Base-by-base conservation (phyloP, 2,329 filamentous ascomycete genomes). In the Sporothrix pallida region DNA sequence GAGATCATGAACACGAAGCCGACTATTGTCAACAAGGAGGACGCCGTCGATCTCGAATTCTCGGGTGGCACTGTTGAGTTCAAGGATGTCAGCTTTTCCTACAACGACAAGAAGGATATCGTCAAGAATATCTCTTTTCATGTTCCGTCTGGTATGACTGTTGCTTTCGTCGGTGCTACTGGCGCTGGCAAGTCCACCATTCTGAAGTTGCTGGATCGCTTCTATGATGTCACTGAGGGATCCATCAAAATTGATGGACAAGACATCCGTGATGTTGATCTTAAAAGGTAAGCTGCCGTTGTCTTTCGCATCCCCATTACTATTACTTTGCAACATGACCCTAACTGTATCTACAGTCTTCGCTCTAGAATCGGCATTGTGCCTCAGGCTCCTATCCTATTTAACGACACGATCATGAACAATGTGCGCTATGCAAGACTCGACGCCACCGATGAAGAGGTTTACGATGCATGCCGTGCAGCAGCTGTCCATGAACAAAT, bases 401-500 rank as follows among this genome's bases (percentile, higher is more conserved):
- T 90, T 76, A 85, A 89, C 76, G 86, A 87, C 76, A 87, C 87
- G 1, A 84, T 90, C 75, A 85, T 89, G 81, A 88, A 87, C 82
- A 90, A 90, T 74, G 83, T 90, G 44, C 85, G 85, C 46, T 90
- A 90, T 76, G 87, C 86, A 20, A 85, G 83, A 72, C 84, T 87
- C 20, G 83, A 82, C 2, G 87, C 88, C 7, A 85, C 84, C 0
- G 86, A 89, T 68, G 86, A 87, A 23, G 87, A 89, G 69, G 86
- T 89, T 0, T 83, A 83, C 74, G 84, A 85, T 42, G 87, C 87
- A 9, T 88, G 87, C 79, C 83, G 83, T 72, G 87, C 87, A 2
- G 88, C 88, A 23, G 86, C 84, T 70, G 87, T 89, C 37, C 88
- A 89, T 76, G 87, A 89, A 77, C 87, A 88, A 77, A 89, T 89